Evolutionary conservation across 73 alveolate genomes (phyloP), one percentile per base, ranked within the genome.

Genomic region (Stentor coeruleus): DNA sequence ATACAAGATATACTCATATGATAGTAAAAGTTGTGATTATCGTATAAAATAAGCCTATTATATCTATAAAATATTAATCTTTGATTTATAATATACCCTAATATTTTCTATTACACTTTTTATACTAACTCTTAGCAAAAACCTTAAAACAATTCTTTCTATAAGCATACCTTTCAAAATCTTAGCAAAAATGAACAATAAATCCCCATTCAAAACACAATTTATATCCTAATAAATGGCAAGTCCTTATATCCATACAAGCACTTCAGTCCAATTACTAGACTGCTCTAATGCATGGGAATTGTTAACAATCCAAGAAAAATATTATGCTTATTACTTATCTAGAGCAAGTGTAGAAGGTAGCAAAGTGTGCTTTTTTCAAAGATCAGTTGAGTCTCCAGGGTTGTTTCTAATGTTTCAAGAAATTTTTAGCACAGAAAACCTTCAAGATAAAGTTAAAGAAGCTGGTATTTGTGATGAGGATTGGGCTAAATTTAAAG

Each of bases 311-410:
- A 97, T 85, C 35, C 87, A 94, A 58, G 98, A 94, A 87, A 97
- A 92, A 88, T 84, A 84, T 87, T 97, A 95, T 88, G 87, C 97
- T 38, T 95, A 95, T 86, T 82, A 89, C 76, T 88, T 94, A 58
- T 88, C 95, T 38, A 93, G 95, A 85, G 99, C 99, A 0, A 85
- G 96, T 37, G 95, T 99, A 98, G 96, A 94, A 59, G 99, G 99
- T 11, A 90, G 92, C 39, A 93, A 89, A 49, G 92, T 97, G 82
- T 92, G 93, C 42, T 85, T 86, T 59, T 95, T 94, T 84, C 92
- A 97, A 81, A 97, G 93, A 38, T 83, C 98, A 39, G 93, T 91
- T 88, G 99, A 97, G 85, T 92, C 99, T 58, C 99, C 99, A 28
- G 99, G 97, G 3, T 85, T 97, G 39, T 91, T 95, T 85, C 83